Evolutionary conservation across 2,329 filamentous ascomycete genomes (phyloP), one percentile per base, ranked within the genome.

Genomic region (Ceratocystis harringtonii): DNA sequence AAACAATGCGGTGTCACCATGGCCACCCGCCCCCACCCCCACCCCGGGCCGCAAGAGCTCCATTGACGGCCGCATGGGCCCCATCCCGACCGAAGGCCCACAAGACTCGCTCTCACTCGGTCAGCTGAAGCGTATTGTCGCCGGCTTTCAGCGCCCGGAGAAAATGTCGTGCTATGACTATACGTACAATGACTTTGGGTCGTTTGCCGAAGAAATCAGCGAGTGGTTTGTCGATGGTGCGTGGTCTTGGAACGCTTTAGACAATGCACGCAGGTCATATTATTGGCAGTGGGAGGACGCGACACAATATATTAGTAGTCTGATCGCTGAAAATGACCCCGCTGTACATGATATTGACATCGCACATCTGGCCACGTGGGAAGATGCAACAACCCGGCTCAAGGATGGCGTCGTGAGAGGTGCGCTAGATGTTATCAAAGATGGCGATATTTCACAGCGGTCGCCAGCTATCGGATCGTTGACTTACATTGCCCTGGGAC

Each of bases 151-250:
- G 17, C 84, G 83, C 69, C 73, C 80, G 63, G 88, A 91, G 69
- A 82, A 87, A 62, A 79, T 81, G 55, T 84, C 85, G 10, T 63
- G 66, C 41, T 99, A 99, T 78, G 91, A 94, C 68, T 99, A 96
- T 73, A 83, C 83, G 69, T 92, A 92, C 76, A 78, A 82, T 30
- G 88, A 92, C 74, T 81, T 82, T 65, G 85, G 86, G 25, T 78
- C 84, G 0, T 87, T 95, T 70, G 84, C 89, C 19, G 90, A 94
- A 69, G 94, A 99, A 78, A 80, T 99, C 61, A 90, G 97, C 73
- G 94, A 99, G 76, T 99, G 94, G 94, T 99, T 99, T 75, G 85
- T 87, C 64, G 96, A 97, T 75, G 88, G 88, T 70, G 86, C 90
- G 68, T 88, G 89, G 75, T 92, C 97, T 73, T 89, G 89, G 76